A percentile compares a stretch with the other conserved stretches of the same genome.
These are phyloP conservation scores for Pyrenula aspistea DNA, from an alignment of 495 filamentous ascomycete species.

Conservation along the genomic window DNA sequence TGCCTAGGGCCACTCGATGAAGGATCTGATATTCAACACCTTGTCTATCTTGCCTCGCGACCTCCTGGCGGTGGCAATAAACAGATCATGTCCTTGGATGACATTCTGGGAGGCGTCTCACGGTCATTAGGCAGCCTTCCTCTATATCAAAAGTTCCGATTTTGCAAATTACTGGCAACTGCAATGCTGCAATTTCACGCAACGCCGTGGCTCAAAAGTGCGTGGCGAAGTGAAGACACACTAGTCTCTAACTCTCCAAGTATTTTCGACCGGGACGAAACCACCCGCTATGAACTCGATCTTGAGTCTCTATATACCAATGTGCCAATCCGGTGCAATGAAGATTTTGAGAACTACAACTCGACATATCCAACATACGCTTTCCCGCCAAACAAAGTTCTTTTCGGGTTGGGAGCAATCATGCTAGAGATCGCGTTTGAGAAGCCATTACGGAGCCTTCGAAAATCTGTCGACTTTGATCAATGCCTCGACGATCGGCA, in stretches of 20 bases:
- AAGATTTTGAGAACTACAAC: neutral
- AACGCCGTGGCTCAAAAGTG: slow-evolving; percentile 19
- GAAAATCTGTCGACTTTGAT: slow-evolving; percentile 4
- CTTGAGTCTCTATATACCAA: slow-evolving; percentile 7
- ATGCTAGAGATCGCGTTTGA: slow-evolving; percentile 17
- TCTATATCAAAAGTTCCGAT: slow-evolving; percentile 15
- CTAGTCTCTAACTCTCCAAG: slow-evolving; percentile 12
- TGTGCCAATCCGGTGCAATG: slow-evolving; percentile 8
- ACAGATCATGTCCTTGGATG: slow-evolving; percentile 6
- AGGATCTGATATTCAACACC: slow-evolving; percentile 7
- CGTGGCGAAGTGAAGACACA: slow-evolving; percentile 21
- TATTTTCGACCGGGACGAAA: neutral
- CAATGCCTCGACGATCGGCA: slow-evolving; percentile 5
- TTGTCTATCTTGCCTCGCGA: slow-evolving; percentile 11
- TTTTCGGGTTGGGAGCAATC: slow-evolving; percentile 17
- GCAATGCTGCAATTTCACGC: slow-evolving; percentile 24
- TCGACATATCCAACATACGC: neutral
- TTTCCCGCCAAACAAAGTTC: slow-evolving; percentile 10
- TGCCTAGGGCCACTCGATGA: slow-evolving; percentile 12
- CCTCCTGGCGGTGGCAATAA: neutral
- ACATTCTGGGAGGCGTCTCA: slow-evolving; percentile 6
- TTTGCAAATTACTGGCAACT: slow-evolving; percentile 19
- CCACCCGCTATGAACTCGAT: slow-evolving; percentile 1
- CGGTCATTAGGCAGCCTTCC: neutral
- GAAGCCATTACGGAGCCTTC: slow-evolving; percentile 8